These are phyloP conservation scores for Zancudomyces culisetae DNA, from an alignment of 371 early-diverging fungal species.

Conservation along the genomic window DNA sequence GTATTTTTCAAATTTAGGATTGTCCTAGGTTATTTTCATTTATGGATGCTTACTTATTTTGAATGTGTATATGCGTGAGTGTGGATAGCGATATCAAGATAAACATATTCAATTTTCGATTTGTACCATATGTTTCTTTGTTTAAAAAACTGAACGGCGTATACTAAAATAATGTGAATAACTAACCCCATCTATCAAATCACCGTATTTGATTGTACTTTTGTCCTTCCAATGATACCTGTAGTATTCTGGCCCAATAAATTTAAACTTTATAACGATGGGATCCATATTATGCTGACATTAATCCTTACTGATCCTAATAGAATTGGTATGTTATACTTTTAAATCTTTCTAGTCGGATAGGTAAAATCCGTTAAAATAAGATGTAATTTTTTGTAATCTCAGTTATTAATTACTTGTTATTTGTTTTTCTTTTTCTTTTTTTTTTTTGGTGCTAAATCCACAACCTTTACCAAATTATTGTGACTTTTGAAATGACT, in stretches of 20 bases:
- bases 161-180: no score
- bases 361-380: background rate
- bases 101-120: no score
- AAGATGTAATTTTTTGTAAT: background rate
- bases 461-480: background rate
- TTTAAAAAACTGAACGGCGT: no score
- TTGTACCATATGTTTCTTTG: no score
- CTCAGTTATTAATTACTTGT: background rate
- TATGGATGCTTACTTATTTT: no score
- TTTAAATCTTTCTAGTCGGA: no score
- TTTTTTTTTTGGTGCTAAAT: background rate
- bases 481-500: no score
- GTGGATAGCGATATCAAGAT: no score
- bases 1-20: no score
- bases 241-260: slow-evolving; percentile 2
- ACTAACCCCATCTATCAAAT: slow-evolving; percentile 1
- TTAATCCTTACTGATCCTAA: slow-evolving; percentile 80
- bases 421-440: background rate
- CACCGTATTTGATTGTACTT: background rate
- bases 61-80: no score
- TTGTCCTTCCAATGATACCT: slow-evolving; percentile 1
- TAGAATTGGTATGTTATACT: no score
- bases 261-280: slow-evolving; percentile 2
- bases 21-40: no score
- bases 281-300: slow-evolving; percentile 4